Base-by-base conservation (phyloP, 331 rosid species). In the Acacia pycnantha region DNA sequence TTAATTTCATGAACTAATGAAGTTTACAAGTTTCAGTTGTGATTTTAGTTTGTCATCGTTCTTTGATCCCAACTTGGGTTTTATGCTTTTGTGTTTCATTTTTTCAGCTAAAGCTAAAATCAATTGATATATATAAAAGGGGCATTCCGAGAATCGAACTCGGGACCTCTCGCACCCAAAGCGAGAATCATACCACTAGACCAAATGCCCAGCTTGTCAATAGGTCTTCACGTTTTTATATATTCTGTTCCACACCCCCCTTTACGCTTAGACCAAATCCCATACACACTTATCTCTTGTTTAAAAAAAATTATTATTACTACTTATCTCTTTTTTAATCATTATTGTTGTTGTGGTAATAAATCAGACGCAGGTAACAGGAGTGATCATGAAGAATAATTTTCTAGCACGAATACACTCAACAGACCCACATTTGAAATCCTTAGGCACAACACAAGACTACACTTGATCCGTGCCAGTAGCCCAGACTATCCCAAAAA, bases 111-210 rank as follows among this genome's bases (percentile, higher is more conserved):
- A 37, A 37, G 8, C 41, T 37, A 6, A 1, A 1, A 37, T 37
- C 9, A 37, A 33, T 33, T 4, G 37, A 33, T 4, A 2, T 31
- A 33, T 4, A 5, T 0, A 10, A 21, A 41, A 1, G 72, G 72
- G 82, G 79, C 74, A 46, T 82, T 91, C 86, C 84, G 88, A 90
- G 91, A 90, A 85, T 90, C 82, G 89, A 90, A 87, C 91, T 90
- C 87, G 88, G 86, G 89, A 89, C 92, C 92, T 88, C 94, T 90
- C 84, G 89, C 91, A 87, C 92, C 91, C 91, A 79, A 85, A 91
- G 91, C 85, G 87, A 91, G 88, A 91, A 91, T 91, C 90, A 86
- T 87, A 87, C 90, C 90, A 90, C 90, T 85, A 87, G 91, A 90
- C 90, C 92, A 90, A 90, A 90, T 87, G 88, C 91, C 91, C 51